Base-by-base conservation (phyloP, 352 stramenopile species). In the Phytopythium kandeliae region DNA sequence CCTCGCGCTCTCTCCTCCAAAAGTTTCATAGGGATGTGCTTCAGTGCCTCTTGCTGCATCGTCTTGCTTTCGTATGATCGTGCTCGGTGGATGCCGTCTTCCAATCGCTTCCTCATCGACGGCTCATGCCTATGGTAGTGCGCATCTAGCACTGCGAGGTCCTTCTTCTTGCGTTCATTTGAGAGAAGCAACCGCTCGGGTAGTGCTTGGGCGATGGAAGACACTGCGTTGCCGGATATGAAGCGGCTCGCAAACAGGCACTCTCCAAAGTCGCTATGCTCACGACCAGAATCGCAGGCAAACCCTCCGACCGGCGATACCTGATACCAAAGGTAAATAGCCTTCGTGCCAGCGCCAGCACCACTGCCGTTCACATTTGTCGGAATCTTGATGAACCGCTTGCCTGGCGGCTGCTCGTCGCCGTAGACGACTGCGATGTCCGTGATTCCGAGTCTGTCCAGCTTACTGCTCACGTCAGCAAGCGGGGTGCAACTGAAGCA, bases 1-100 rank as follows among this genome's bases (percentile, higher is more conserved):
- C 63, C 66, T 26, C 62, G 71, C 19, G 78, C 79, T n/a, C 75
- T 73, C 43, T 84, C 77, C 22, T 90, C 64, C 3, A 94, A 55
- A n/a, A 55, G 61, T 24, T 73, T 48, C 2, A 91, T 67, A 11
- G 84, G 84, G 48, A 94, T 92, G 25, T 67, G 63, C 43, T 73
- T 77, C 16, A 87, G 55, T 3, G 81, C 84, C n/a, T 83, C 74
- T 15, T 67, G 63, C 52, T 93, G 80, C 54, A 89, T 74, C n/a
- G 55, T 26, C 28, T 68, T 69, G 44, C 57, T 73, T 53, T 93
- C 83, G 57, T 93, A 93, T 12, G 65, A 68, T 26, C 69, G 67
- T 26, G 69, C 79, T 47, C 75, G 69, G 24, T 80, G 50, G n/a
- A 88, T 33, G 1, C 72, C 72, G 38, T 66, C 64, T 28, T 75